Evolutionary conservation across 495 filamentous ascomycete genomes (phyloP).

Genomic region (Penicilliopsis zonata): DNA sequence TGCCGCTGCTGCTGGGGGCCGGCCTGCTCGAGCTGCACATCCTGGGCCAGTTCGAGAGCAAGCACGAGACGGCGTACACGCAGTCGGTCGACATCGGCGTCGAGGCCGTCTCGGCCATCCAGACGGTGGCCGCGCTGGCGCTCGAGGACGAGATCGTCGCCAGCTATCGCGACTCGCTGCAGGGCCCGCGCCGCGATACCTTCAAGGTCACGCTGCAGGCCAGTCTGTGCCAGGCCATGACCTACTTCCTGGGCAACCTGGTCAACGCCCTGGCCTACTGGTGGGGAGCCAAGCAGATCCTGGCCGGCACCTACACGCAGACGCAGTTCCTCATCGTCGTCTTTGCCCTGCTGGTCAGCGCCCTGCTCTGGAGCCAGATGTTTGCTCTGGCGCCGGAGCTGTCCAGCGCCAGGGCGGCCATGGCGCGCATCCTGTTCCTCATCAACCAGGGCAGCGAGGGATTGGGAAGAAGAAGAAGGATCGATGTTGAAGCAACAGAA

Average conservation of each 20-base stretch:
- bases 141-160: conserved; percentile 28
- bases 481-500: conserved; percentile 15
- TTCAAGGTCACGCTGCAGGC: conserved; percentile 35
- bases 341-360: conserved; percentile 43
- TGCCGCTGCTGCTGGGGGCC: conserved; percentile 30
- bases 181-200: conserved; percentile 24
- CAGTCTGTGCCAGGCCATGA: conserved; percentile 25
- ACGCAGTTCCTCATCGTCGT: conserved; percentile 57
- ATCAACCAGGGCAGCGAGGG: conserved; percentile 18
- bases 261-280: conserved; percentile 57
- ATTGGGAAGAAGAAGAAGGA: too few species aligned
- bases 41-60: conserved; percentile 42
- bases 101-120: conserved; percentile 40
- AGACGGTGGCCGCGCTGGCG: conserved; percentile 40
- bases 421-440: conserved; percentile 21
- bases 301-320: conserved; percentile 40
- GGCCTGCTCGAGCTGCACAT: conserved; percentile 41
- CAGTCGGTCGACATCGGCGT: conserved; percentile 38
- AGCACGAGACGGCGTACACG: conserved; percentile 42
- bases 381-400: conserved; percentile 53
- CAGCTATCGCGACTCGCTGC: conserved; percentile 25
- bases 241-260: conserved; percentile 33
- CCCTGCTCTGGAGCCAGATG: conserved; percentile 53
- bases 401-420: conserved; percentile 35
- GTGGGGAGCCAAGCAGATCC: conserved; percentile 50